Percentiles rank a stretch among this genome's conserved stretches.
Conservation (phyloP, 129 eudicot genomes). For the Artemisia argyi region DNA sequence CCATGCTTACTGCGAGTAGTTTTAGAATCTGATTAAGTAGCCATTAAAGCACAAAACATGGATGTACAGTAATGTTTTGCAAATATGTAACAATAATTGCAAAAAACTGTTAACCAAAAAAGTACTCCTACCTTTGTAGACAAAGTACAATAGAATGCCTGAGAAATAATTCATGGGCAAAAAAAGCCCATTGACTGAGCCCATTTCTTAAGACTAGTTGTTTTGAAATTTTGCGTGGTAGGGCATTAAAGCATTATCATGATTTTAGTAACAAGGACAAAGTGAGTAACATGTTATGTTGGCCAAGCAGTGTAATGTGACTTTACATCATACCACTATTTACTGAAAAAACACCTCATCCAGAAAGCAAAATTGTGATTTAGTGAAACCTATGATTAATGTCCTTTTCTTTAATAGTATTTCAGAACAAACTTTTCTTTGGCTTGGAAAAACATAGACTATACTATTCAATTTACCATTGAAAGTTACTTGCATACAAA, state of each 20-base stretch:
- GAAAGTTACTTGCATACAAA: not conserved
- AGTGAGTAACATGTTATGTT: slow-evolving; percentile 41
- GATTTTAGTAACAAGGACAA: slow-evolving; percentile 36
- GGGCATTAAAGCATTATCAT: slow-evolving; percentile 30
- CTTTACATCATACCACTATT: slow-evolving; percentile 33
- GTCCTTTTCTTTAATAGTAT: not conserved
- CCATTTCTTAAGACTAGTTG: slow-evolving; percentile 23
- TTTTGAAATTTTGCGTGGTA: slow-evolving; percentile 23
- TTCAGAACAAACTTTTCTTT: not conserved
- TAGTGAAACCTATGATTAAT: slow-evolving; percentile 6
- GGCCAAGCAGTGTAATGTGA: slow-evolving; percentile 29
- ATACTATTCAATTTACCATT: not conserved
- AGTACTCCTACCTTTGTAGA: not conserved
- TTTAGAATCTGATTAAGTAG: no score
- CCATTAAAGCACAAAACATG: not conserved
- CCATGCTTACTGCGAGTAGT: no score
- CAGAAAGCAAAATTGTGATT: slow-evolving; percentile 3
- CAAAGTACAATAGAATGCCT: slow-evolving; percentile 22
- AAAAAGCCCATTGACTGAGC: slow-evolving; percentile 39
- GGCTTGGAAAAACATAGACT: not conserved
- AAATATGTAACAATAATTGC: not conserved
- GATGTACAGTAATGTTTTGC: no score
- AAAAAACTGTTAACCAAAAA: slow-evolving; percentile 14
- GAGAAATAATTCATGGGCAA: slow-evolving; percentile 21
- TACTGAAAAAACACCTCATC: slow-evolving; percentile 21